Evolutionary conservation across 257 asterid species (phyloP), one percentile per base, ranked within the genome.

Genomic region (Jacaranda mimosifolia): DNA sequence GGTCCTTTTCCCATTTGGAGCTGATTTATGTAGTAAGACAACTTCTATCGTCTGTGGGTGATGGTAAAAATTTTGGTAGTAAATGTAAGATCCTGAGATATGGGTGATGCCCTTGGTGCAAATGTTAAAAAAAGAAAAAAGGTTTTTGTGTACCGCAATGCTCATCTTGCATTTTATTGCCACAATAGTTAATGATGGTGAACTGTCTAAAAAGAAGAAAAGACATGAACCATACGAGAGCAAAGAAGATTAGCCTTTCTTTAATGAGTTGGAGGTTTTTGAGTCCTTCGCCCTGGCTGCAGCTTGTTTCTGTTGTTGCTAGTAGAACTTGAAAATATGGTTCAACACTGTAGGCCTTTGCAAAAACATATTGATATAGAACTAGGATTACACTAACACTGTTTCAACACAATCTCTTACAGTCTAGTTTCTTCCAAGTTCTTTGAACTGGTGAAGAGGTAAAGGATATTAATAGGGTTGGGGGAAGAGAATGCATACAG

Each of bases 121-220:
- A 60, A 39, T 63, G 17, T 55, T 55, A 6, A n/a, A 72, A 55
- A 19, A 71, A n/a, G n/a, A n/a, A n/a, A 55, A 39, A n/a, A 1
- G 1, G 42, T 39, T 58, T 49, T 6, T 42, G n/a, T 72, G 13
- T 63, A 26, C 57, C 56, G 36, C 65, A 11, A 8, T 68, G 32
- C 32, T 13, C 13, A 11, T 42, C 49, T 64, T 43, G 49, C 68
- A 39, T 64, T 56, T 45, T 42, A 43, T 72, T 53, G 67, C 12
- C 69, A 18, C 79, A 73, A 55, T 58, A 42, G 74, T 53, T 56
- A 42, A 52, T 49, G 46, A 21, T 38, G 59, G 60, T 63, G 60
- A 43, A 45, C 35, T 26, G 15, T 19, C 51, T 63, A 42, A 11
- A 66, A 36, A 9, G 21, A 26, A 12, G 43, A 46, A 59, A 73